Evolutionary conservation across 805 yeast genomes (phyloP), one percentile per base, ranked within the genome.

Genomic region (Brettanomyces custersianus): DNA sequence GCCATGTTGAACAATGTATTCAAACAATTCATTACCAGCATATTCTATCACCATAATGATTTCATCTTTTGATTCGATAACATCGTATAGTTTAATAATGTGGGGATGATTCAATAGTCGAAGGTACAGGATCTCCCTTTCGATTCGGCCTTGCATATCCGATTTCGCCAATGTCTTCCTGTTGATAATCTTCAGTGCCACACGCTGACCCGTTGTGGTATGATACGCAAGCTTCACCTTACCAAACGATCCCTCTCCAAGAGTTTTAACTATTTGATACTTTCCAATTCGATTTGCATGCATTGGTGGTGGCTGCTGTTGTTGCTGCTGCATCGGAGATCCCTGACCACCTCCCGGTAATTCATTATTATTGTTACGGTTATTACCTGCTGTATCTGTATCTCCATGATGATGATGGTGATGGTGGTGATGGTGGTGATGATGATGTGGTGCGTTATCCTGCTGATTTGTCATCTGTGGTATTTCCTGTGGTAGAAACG

Each of bases 171-270:
- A 66, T 0, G 95, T 86, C 59, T 85, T 86, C 44, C 94, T 69
- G 59, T 90, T 85, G 64, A 90, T 90, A 57, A 88, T 90, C 57
- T 88, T 88, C 42, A 88, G 66, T 2, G 97, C 97, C 17, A 88
- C 97, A 43, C 80, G 72, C 51, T 88, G 95, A 27, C 94, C 94
- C 3, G 96, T 88, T 11, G 84, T 81, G 45, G 84, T 66, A 59
- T 90, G 96, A 55, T 80, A 82, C 15, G 94, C 94, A 48, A 88
- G 66, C 55, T 88, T 88, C 44, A 88, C 97, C 55, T 90, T 90
- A 50, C 97, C 97, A 55, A 88, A 88, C 0, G 96, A 87, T 18
- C 97, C 97, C 55, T 88, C 96, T 25, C 97, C 97, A 17, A 88
- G 65, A 4, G 95, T 87, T 56, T 87, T 84, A 47, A 88, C 83